These are phyloP conservation scores for Fragaria nilgerrensis DNA, from an alignment of 306 rosid genomes.

Conservation along the genomic window DNA sequence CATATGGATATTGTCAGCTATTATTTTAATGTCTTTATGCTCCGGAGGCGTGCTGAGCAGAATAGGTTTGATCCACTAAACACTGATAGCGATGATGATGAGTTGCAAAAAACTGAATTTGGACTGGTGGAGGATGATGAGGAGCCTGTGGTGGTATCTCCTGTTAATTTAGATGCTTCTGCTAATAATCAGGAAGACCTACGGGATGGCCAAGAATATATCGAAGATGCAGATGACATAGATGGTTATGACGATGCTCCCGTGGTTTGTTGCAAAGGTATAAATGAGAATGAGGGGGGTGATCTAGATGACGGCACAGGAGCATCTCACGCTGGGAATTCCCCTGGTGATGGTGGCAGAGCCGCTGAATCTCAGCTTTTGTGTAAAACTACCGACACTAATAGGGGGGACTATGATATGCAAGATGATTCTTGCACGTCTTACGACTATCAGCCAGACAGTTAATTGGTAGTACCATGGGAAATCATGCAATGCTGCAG, in stretches of 20 bases:
- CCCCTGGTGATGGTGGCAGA: slow-evolving; percentile 7
- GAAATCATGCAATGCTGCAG: slow-evolving; percentile 10
- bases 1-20: slow-evolving; percentile 37
- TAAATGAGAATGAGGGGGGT: slow-evolving; percentile 28
- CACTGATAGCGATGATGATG: slow-evolving; percentile 40
- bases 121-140: slow-evolving; percentile 16
- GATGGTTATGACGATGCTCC: slow-evolving; percentile 10
- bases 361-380: neutral
- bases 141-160: slow-evolving; percentile 34
- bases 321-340: slow-evolving; percentile 6
- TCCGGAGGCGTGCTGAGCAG: slow-evolving; percentile 34
- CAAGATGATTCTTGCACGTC: slow-evolving; percentile 40
- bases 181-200: slow-evolving; percentile 20
- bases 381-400: slow-evolving; percentile 9
- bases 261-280: slow-evolving; percentile 9
- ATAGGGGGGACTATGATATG: slow-evolving; percentile 15
- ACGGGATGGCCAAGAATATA: slow-evolving; percentile 19
- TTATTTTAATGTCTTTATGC: slow-evolving; percentile 40
- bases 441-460: slow-evolving; percentile 22
- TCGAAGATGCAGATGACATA: slow-evolving; percentile 26
- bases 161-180: slow-evolving; percentile 18
- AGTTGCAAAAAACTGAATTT: slow-evolving; percentile 30
- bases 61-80: slow-evolving; percentile 31
- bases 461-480: neutral
- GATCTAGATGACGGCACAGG: slow-evolving; percentile 29